Conservation (phyloP, 2,329 filamentous ascomycete genomes). For the Diaporthe aspalathi region DNA sequence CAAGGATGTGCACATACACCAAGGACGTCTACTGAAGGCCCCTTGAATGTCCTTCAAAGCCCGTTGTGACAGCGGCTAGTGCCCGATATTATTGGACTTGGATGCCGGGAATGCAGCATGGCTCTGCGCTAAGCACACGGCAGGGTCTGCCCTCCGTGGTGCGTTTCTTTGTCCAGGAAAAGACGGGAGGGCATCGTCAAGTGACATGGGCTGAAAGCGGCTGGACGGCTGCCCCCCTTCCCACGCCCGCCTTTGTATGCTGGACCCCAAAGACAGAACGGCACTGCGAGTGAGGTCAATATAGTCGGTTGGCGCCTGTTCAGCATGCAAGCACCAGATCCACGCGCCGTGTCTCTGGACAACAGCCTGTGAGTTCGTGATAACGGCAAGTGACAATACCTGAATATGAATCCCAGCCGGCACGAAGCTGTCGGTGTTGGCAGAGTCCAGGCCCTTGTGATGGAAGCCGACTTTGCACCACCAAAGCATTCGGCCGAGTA, state of each 20-base stretch:
- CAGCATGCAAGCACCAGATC: background rate
- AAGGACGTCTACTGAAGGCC: background rate
- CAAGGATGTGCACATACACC: background rate
- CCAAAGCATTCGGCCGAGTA: conserved; percentile 31
- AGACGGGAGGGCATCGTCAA: conserved; percentile 19
- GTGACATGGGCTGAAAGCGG: conserved; percentile 36
- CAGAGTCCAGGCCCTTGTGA: background rate
- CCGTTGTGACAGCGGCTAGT: conserved; percentile 11
- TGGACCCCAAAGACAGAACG: conserved; percentile 11
- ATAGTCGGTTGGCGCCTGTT: conserved; percentile 16
- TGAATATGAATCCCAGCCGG: conserved; percentile 13
- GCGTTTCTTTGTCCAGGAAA: conserved; percentile 11
- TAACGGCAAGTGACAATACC: background rate
- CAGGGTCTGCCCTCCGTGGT: background rate
- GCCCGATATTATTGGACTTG: conserved; percentile 1
- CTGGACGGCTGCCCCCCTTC: conserved; percentile 8
- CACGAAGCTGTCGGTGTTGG: background rate
- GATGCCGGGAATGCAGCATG: conserved; percentile 8
- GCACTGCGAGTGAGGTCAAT: background rate
- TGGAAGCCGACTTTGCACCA: background rate
- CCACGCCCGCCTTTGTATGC: conserved; percentile 19
- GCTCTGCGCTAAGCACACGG: conserved; percentile 11
- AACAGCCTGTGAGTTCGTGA: background rate
- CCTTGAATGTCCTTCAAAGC: background rate
- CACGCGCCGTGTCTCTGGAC: background rate